Evolutionary conservation across 2,329 filamentous ascomycete species (phyloP).

Genomic region (Ramularia endophylla): DNA sequence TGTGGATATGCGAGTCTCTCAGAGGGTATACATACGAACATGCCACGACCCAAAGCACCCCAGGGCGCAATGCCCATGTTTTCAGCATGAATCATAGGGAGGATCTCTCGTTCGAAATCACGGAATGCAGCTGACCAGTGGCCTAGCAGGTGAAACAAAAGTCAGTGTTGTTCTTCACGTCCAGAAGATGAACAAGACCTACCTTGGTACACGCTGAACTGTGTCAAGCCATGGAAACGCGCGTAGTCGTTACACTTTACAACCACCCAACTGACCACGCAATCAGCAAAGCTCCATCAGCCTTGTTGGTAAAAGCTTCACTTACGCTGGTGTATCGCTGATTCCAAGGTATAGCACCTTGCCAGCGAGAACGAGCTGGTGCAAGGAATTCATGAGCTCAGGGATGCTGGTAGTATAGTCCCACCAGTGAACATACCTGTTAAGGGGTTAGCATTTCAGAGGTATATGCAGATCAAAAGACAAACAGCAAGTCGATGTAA

Average conservation of each 20-base stretch:
- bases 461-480: neutral
- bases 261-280: too few relatives aligned
- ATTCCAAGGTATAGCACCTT: conserved; percentile 65
- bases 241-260: conserved; percentile 45
- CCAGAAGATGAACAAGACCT: conserved; percentile 39
- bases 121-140: conserved; percentile 31
- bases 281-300: too few relatives aligned
- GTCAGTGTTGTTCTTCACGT: too few relatives aligned
- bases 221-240: conserved; percentile 53
- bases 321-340: conserved; percentile 60
- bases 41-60: conserved; percentile 36
- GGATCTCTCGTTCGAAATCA: conserved; percentile 43
- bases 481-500: conserved; percentile 56
- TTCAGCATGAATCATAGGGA: conserved; percentile 45
- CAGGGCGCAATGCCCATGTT: conserved; percentile 52
- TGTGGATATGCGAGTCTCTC: neutral
- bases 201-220: conserved; percentile 32
- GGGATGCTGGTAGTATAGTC: conserved; percentile 56
- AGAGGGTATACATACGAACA: conserved; percentile 20
- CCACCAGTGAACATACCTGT: conserved; percentile 43
- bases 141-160: too few relatives aligned
- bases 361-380: conserved; percentile 52
- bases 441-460: too few relatives aligned
- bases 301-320: too few relatives aligned
- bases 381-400: conserved; percentile 64